Conservation (phyloP, 176 grass and related monocot genomes). For the Carex kokanica region DNA sequence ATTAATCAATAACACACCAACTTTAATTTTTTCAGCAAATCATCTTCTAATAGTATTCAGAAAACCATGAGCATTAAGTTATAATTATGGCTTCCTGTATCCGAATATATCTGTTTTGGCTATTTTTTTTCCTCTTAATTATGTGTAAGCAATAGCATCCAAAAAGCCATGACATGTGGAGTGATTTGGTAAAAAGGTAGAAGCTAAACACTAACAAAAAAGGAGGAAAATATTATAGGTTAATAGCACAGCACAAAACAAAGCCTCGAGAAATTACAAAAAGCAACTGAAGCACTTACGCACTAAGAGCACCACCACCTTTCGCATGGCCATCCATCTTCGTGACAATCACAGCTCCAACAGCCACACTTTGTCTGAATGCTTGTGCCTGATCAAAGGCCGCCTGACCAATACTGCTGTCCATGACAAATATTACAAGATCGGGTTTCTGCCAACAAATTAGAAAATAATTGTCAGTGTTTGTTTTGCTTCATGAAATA, state of each 20-base stretch:
- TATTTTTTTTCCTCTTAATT: background rate
- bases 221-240: background rate
- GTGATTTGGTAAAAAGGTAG: background rate
- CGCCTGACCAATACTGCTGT: slow-evolving; percentile 96
- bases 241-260: background rate
- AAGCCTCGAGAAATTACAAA: background rate
- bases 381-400: slow-evolving; percentile 99
- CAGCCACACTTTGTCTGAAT: slow-evolving; percentile 89
- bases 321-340: slow-evolving; percentile 98
- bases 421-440: slow-evolving; percentile 97
- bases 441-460: slow-evolving; percentile 77
- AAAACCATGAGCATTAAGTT: slow-evolving; percentile 9
- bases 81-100: background rate
- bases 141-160: background rate
- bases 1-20: slow-evolving; percentile 5
- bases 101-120: background rate
- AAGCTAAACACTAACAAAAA: background rate
- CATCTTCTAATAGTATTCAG: background rate
- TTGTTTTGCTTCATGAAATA: slow-evolving; percentile 14
- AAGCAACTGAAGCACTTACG: slow-evolving; percentile 61
- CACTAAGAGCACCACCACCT: slow-evolving; percentile 89
- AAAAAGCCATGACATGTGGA: background rate
- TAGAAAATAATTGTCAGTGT: slow-evolving; percentile 20
- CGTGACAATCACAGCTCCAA: slow-evolving; percentile 97
- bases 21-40: background rate